Base-by-base conservation (phyloP, 345 rosid genomes). In the Eucalyptus curtisii region DNA sequence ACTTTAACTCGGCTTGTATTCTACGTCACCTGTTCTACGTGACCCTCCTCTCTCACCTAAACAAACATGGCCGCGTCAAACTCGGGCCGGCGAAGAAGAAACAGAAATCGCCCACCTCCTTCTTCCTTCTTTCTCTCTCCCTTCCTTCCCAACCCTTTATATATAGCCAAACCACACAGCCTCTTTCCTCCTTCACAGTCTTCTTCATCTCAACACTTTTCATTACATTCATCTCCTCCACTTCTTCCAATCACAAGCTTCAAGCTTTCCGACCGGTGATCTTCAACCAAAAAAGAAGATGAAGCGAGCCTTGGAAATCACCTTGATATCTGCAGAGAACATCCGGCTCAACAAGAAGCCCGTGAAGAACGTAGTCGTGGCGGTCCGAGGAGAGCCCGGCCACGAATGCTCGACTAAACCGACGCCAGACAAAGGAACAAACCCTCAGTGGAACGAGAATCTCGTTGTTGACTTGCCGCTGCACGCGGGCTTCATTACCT, bases 361-460 rank as follows among this genome's bases (percentile, higher is more conserved):
- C 2, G 64, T 94, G 88, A 94, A 92, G 82, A 94, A 88, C 85
- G 93, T 93, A 22, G 80, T 94, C 4, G 93, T 25, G 49, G 93
- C 87, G 6, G 92, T 93, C 10, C 90, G n/a, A 53, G 61, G 80
- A 33, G 95, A 93, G 25, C 86, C 90, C 3, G 47, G 30, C 10
- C 82, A 91, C 40, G 22, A 1, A 13, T 17, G 13, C 3, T 31
- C 40, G 2, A 94, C 95, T 0, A 90, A 49, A 71, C 15, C 76
- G 6, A 94, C 93, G 6, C 82, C 45, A 3, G 25, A 86, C 11
- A 94, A 95, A 33, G 96, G 96, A 31, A 89, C 93, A 47, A 59
- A 88, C 11, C 98, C 97, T 45, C 49, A 91, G 1, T 96, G 99
- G 99, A 93, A 94, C 52, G 88, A 95, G 86, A 95, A 92, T 92